Base-by-base conservation (phyloP, 2,329 filamentous ascomycete species). In the Aspergillus novofumigatus region DNA sequence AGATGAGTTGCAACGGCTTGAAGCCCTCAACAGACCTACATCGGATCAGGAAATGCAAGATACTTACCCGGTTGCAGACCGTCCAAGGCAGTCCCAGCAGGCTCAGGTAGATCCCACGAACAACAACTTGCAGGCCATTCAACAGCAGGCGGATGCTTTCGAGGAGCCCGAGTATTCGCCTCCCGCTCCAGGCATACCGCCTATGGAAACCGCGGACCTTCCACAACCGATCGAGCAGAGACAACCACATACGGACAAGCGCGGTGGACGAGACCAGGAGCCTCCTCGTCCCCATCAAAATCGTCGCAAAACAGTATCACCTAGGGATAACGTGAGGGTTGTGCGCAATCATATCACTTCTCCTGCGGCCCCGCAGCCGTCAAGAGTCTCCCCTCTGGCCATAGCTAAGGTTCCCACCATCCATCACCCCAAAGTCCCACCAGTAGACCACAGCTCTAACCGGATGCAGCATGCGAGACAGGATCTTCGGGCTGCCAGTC, bases 331-430 rank as follows among this genome's bases (percentile, higher is more conserved):
- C 52, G 82, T 88, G 60, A 85, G 86, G 53, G 77, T 92, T 57
- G 80, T 92, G 65, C 85, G 86, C 68, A 87, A 86, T 64, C 88
- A 92, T 69, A 87, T 92, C 66, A 83, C 86, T 52, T 87, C 86
- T 38, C 88, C 88, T 45, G 77, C 88, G 68, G 90, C 90, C 52
- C 89, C 90, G 26, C 89, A 90, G 67, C 89, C 90, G 53, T 86
- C 86, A 51, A 87, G 90, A 68, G 85, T 85, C 25, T 84, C 83
- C 26, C 82, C 83, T 49, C 72, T 86, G 59, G 80, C 83, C 56
- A 76, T 78, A 48, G 71, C 80, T 55, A 84, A 83, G 68, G 73
- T 77, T 53, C 75, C 80, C 59, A 72, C 76, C 51, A 67, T 81
- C 63, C 85, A 61, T 81, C 88, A 71, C 78, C 82, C 61, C 69